A percentile compares a stretch with the other conserved stretches of the same genome.
These are phyloP conservation scores for Coemansia guatemalensis DNA, from an alignment of 192 early-diverging fungal species.

Conservation along the genomic window DNA sequence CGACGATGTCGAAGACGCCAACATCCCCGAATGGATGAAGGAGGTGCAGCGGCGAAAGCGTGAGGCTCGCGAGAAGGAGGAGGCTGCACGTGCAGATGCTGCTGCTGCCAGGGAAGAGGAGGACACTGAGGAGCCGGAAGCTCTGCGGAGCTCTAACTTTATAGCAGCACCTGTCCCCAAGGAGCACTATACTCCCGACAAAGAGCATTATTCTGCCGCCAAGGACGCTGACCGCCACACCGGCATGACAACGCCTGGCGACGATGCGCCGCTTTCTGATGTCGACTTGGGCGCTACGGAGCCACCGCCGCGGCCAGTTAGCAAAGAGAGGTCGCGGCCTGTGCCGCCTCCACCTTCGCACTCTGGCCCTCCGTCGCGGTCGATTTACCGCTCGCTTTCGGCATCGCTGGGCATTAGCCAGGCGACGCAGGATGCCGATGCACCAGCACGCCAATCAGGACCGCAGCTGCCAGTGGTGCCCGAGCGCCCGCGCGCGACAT, in stretches of 20 bases:
- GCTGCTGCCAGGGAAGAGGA: slow-evolving; percentile 7
- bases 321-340: not conserved
- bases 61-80: slow-evolving; percentile 33
- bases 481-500: slow-evolving; percentile 43
- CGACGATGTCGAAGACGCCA: slow-evolving; percentile 3
- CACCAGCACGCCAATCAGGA: slow-evolving; percentile 9
- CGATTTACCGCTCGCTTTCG: slow-evolving; percentile 51
- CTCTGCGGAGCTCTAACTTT: no score
- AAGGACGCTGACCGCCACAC: not conserved
- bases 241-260: slow-evolving; percentile 14
- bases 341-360: not conserved
- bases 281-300: slow-evolving; percentile 4
- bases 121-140: not conserved
- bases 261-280: slow-evolving; percentile 27
- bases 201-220: not conserved
- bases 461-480: slow-evolving; percentile 17
- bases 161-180: no score
- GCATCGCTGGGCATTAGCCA: slow-evolving; percentile 48
- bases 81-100: slow-evolving; percentile 12
- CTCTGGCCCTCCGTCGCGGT: slow-evolving; percentile 9
- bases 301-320: not conserved
- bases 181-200: no score
- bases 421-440: slow-evolving; percentile 3
- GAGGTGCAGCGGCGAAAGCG: slow-evolving; percentile 52
- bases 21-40: slow-evolving; percentile 42